Evolutionary conservation across 1,284 basidiomycete species (phyloP), one percentile per base, ranked within the genome.

Genomic region (Omphalotus olearius): DNA sequence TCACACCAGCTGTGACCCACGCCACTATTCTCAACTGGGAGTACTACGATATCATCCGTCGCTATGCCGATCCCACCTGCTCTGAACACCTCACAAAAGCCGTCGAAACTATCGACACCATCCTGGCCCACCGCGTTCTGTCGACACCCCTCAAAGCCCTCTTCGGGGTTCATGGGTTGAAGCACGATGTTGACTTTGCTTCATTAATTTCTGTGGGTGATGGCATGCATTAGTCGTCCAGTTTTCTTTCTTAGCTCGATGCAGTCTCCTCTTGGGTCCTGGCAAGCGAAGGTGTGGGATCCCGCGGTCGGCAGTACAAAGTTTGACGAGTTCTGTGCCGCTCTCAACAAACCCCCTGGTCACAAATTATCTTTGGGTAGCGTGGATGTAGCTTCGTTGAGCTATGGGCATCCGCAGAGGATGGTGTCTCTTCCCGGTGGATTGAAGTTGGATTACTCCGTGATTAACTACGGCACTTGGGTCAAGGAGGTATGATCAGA

Each of bases 21-120:
- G 88, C 92, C 3, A 69, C 79, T 11, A 66, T 88, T 16, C 70
- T 78, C 52, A 86, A 87, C 60, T 90, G 88, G 87, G 81, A 90
- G 67, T 97, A 96, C 69, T 88, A 85, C 75, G 92, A 94, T 49
- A 78, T 93, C 41, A 92, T 97, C 61, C 82, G 90, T 38, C 72
- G 74, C 18, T 86, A 86, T 25, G 91, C 87, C 0, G 82, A 89
- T 58, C 73, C 79, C 0, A 76, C 72, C 30, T 97, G 94, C 64
- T 82, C 88, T 9, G 64, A 68, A 7, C 81, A 87, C 54, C 71
- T 98, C 25, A 80, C 87, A 60, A 74, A 77, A 5, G 72, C 86
- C 0, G 76, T 93, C 50, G 60, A 70, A 36, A 73, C 74, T 10
- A 78, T 94, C 51, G 91, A 93, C 52, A 45, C 66, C 2, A 68